Evolutionary conservation across 1,139 yeast genomes (phyloP), one percentile per base, ranked within the genome.

Genomic region (Arxiozyma telluris): DNA sequence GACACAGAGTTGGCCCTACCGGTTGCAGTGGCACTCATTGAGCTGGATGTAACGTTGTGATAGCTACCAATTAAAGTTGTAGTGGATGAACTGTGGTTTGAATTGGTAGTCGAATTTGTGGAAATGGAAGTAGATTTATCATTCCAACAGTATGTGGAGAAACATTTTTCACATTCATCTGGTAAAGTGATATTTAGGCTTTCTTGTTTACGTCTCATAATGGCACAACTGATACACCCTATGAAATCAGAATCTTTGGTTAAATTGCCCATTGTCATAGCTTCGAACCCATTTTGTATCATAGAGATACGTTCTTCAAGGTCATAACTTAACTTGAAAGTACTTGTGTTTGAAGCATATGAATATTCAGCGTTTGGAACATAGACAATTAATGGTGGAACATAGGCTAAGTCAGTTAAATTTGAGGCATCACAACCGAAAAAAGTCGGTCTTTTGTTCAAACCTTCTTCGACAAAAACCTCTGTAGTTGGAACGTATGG

Each of bases 191-290:
- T 69, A 41, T 84, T 83, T 51, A 77, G 72, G 64, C 95, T 79
- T 72, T 89, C 95, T 66, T 85, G 84, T 54, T 85, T 82, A 68
- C 97, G 82, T 70, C 89, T 85, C 55, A 90, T 76, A 53, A 90
- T 81, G 8, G 97, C 97, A 75, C 98, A 90, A 1, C 90, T 87
- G 52, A 90, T 79, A 75, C 97, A 90, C 8, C 86, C 79, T 52
- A 80, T 76, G 84, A 90, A 90, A 53, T 85, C 84, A 1, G 74
- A 69, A 64, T 87, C 95, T 47, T 84, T 72, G 4, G 96, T 86
- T 46, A 82, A 73, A 67, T 89, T 89, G 61, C 78, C 77, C 68
- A 88, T 81, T 0, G 96, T 78, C 34, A 87, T 81, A 34, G 80
- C 80, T 67, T 87, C 94, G 66, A 84, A 88, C 11, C 96, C 97